Evolutionary conservation across 2,329 filamentous ascomycete genomes (phyloP).

Genomic region (Phaeoacremonium minimum): DNA sequence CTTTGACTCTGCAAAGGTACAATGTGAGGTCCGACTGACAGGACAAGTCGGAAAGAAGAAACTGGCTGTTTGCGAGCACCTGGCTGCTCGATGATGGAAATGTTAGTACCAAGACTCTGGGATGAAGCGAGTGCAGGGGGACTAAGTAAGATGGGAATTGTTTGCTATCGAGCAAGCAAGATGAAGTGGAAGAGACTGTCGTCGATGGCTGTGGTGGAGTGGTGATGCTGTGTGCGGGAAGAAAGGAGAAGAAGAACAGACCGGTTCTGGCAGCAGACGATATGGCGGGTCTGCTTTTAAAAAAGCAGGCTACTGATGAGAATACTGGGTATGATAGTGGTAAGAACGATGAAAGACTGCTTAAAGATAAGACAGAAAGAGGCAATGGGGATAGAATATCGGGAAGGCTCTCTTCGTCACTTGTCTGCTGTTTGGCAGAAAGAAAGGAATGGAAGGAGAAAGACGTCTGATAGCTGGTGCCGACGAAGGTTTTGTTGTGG

Average conservation of each 20-base stretch:
- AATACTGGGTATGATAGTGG: background rate
- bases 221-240: conserved; percentile 42
- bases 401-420: no score
- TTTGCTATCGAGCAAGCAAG: conserved; percentile 59
- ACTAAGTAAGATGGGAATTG: conserved; percentile 56
- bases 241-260: conserved; percentile 16
- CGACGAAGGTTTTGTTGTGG: no score
- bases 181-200: conserved; percentile 42
- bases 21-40: no score
- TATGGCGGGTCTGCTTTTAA: background rate
- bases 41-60: no score
- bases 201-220: conserved; percentile 30
- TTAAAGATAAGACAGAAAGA: conserved; percentile 12
- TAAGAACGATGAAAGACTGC: conserved; percentile 3
- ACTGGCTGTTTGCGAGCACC: no score
- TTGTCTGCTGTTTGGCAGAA: no score
- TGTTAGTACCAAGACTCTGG: conserved; percentile 47
- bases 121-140: conserved; percentile 46
- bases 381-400: no score
- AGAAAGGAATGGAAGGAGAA: no score
- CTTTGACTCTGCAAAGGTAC: no score
- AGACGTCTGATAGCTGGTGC: no score
- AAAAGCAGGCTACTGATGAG: background rate
- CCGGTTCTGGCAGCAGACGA: conserved; percentile 6
- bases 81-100: no score